phyloP scores from a whole-genome alignment of 129 eudicot species.

The Artemisia annua region DNA sequence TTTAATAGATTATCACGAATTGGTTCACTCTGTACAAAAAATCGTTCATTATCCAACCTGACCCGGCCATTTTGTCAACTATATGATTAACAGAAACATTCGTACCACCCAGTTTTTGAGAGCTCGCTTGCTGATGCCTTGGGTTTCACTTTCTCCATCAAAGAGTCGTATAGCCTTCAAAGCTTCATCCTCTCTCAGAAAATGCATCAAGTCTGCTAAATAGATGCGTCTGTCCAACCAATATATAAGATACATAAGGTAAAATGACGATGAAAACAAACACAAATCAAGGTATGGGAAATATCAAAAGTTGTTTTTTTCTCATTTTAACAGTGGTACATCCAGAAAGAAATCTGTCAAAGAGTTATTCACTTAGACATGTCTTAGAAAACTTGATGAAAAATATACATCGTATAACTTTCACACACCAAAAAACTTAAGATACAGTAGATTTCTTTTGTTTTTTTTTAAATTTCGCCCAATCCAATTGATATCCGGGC shows the following conservation, averaged over 20 bases:
- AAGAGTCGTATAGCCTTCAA: slow-evolving; percentile 47
- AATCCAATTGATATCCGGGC: no score
- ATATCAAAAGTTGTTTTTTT: not conserved
- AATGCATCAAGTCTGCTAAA: slow-evolving; percentile 60
- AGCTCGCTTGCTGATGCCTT: slow-evolving; percentile 72
- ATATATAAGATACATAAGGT: not conserved
- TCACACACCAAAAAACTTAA: no score
- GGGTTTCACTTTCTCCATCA: slow-evolving; percentile 54
- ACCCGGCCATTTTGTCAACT: not conserved
- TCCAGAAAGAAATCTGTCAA: no score
- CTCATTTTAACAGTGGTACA: not conserved
- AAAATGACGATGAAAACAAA: not conserved
- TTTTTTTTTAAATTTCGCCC: no score
- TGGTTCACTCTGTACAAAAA: not conserved
- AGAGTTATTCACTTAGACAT: no score
- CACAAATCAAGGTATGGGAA: not conserved
- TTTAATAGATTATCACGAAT: not conserved
- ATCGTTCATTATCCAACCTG: not conserved
- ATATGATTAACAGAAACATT: not conserved
- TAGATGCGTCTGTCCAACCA: slow-evolving; percentile 42
- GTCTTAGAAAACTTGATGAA: no score
- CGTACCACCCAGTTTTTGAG: slow-evolving; percentile 91
- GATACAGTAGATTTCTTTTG: no score
- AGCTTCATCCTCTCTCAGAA: slow-evolving; percentile 76
- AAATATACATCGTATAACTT: no score